A percentile compares a stretch with the other conserved stretches of the same genome.
Evolutionary conservation across 768 basidiomycete genomes (phyloP).

Genomic region (Termitomyces sp.): DNA sequence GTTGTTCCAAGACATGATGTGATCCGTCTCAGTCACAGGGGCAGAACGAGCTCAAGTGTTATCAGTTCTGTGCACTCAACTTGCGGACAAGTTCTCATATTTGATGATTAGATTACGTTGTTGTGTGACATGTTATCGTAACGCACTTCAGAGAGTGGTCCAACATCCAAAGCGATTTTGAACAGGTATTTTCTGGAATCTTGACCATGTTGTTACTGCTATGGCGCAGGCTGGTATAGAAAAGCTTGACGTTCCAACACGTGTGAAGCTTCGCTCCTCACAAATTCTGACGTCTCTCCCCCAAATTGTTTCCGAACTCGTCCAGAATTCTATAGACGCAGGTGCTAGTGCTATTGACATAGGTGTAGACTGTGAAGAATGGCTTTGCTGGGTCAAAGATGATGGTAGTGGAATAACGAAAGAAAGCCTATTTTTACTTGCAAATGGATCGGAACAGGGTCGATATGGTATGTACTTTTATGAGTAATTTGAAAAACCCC

Average conservation of each 20-base stretch:
- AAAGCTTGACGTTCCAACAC: slow-evolving; percentile 56
- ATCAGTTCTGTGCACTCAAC: no score
- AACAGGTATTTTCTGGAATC: not conserved
- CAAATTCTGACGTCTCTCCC: slow-evolving; percentile 80
- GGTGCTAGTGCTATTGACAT: slow-evolving; percentile 62
- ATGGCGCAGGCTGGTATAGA: slow-evolving; percentile 21
- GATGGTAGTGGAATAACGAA: slow-evolving; percentile 74
- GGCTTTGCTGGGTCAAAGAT: slow-evolving; percentile 84
- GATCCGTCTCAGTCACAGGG: no score
- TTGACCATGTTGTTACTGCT: not conserved
- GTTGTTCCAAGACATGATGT: no score
- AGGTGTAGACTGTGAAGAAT: slow-evolving; percentile 67
- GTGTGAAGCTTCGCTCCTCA: slow-evolving; percentile 70
- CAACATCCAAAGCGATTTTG: not conserved
- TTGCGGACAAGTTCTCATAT: no score
- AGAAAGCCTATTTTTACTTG: slow-evolving; percentile 51
- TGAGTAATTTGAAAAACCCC: not conserved
- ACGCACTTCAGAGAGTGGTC: not conserved
- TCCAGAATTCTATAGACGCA: slow-evolving; percentile 90
- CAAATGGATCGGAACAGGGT: slow-evolving; percentile 41
- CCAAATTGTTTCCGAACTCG: slow-evolving; percentile 75
- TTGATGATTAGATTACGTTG: no score
- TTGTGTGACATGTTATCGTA: no score
- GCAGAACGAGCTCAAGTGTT: no score
- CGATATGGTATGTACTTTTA: slow-evolving; percentile 57